A percentile compares a stretch with the other conserved stretches of the same genome.
These are phyloP conservation scores for Anastatica hierochuntica DNA, from an alignment of 345 rosid species.

Conservation along the genomic window DNA sequence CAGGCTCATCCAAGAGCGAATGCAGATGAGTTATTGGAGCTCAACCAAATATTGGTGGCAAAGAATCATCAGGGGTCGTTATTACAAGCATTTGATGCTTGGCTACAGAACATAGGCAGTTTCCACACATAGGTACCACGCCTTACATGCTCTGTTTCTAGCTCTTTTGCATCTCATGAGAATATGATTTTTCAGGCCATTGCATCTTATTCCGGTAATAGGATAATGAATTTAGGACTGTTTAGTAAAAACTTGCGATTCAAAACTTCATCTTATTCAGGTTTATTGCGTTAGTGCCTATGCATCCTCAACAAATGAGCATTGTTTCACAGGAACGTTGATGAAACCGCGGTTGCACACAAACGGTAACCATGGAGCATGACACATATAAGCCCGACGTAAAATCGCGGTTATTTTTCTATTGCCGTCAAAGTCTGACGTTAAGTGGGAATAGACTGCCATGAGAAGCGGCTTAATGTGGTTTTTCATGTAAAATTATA, in stretches of 20 bases:
- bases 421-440: neutral
- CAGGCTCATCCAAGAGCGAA: slow-evolving; percentile 76
- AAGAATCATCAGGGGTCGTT: slow-evolving; percentile 62
- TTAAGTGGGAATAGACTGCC: slow-evolving; percentile 7
- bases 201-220: too few relatives aligned
- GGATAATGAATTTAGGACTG: too few relatives aligned
- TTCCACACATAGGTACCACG: slow-evolving; percentile 16
- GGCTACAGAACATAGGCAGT: slow-evolving; percentile 28
- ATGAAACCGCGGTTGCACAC: neutral
- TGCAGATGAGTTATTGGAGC: slow-evolving; percentile 46
- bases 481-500: neutral
- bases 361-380: neutral
- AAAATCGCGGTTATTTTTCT: neutral
- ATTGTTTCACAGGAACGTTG: slow-evolving; percentile 9
- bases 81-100: slow-evolving; percentile 87
- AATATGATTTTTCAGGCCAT: too few relatives aligned
- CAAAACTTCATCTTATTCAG: too few relatives aligned
- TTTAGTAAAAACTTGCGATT: too few relatives aligned
- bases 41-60: slow-evolving; percentile 57
- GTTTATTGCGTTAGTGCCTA: neutral
- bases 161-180: neutral
- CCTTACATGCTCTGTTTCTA: slow-evolving; percentile 4
- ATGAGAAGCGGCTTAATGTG: slow-evolving; percentile 11
- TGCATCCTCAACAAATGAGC: neutral
- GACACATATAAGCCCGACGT: neutral